phyloP scores from a whole-genome alignment of 148 eudicot species.

The Tetragonia tetragonoides region DNA sequence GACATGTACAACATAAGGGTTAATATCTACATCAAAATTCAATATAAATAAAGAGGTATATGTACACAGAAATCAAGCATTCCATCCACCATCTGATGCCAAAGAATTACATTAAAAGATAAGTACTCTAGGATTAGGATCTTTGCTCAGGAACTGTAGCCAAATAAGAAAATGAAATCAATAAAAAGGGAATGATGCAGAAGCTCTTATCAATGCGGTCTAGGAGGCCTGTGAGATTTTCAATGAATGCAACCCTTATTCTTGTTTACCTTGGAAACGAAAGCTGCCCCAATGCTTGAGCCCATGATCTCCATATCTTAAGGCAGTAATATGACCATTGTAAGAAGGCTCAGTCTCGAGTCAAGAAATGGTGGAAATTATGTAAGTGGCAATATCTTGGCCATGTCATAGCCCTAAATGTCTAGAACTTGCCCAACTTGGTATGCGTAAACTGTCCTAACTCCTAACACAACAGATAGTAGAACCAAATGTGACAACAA shows the following conservation, averaged over 20 bases:
- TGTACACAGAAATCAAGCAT: not conserved
- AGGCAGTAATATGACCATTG: not conserved
- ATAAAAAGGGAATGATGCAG: not conserved
- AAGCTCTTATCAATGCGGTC: not conserved
- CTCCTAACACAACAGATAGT: not conserved
- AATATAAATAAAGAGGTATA: not conserved
- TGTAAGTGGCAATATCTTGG: not conserved
- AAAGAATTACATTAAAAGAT: not conserved
- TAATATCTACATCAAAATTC: not conserved
- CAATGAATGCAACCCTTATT: not conserved
- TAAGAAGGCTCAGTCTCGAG: not conserved
- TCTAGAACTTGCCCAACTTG: no score
- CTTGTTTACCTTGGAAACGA: not conserved
- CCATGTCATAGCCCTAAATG: not conserved
- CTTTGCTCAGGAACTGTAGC: not conserved
- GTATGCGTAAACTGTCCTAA: not conserved
- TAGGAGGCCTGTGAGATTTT: not conserved
- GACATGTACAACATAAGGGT: conserved; percentile 1
- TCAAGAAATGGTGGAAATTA: not conserved
- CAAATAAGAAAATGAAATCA: not conserved
- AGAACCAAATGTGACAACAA: not conserved
- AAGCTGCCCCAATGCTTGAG: not conserved
- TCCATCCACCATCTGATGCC: not conserved
- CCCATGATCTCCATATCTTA: not conserved
- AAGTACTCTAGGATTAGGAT: not conserved